Evolutionary conservation across 164 flowering plant genomes (phyloP).

Genomic region (Warburgia ugandensis): DNA sequence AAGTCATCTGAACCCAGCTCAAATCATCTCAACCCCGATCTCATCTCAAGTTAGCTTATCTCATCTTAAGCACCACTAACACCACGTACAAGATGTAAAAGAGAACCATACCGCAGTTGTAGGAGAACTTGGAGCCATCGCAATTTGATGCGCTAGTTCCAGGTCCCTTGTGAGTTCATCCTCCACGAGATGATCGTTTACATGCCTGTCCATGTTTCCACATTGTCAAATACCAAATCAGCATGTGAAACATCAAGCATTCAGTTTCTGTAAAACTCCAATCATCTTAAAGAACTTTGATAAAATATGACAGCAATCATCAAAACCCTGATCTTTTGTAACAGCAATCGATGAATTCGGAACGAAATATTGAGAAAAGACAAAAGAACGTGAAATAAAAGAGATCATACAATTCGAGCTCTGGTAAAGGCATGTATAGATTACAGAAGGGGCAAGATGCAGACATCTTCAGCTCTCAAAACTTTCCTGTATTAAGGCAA

Average conservation of each 20-base stretch:
- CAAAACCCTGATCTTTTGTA: not conserved
- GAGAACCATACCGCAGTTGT: conserved; percentile 8
- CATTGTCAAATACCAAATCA: not conserved
- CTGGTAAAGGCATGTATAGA: conserved; percentile 20
- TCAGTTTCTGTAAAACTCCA: not conserved
- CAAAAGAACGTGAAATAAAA: not conserved
- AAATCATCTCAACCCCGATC: too few species aligned
- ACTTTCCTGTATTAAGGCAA: conserved; percentile 24
- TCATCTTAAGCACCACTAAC: too few species aligned
- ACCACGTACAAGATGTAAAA: not conserved
- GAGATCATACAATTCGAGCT: conserved; percentile 35
- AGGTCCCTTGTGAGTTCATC: conserved; percentile 10
- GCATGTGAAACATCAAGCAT: too few species aligned
- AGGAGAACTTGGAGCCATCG: conserved; percentile 23
- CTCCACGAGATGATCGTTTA: conserved; percentile 9
- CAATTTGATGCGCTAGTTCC: conserved; percentile 23
- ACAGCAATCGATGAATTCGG: not conserved
- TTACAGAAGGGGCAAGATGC: conserved; percentile 43
- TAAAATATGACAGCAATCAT: not conserved
- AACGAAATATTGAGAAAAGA: not conserved
- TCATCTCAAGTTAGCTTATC: too few species aligned
- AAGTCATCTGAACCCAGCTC: too few species aligned
- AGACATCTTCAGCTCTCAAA: conserved; percentile 2
- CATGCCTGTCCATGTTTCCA: conserved; percentile 8
- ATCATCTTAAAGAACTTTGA: not conserved